phyloP scores from a whole-genome alignment of 78 protist genomes.

The Corallochytrium limacisporum region DNA sequence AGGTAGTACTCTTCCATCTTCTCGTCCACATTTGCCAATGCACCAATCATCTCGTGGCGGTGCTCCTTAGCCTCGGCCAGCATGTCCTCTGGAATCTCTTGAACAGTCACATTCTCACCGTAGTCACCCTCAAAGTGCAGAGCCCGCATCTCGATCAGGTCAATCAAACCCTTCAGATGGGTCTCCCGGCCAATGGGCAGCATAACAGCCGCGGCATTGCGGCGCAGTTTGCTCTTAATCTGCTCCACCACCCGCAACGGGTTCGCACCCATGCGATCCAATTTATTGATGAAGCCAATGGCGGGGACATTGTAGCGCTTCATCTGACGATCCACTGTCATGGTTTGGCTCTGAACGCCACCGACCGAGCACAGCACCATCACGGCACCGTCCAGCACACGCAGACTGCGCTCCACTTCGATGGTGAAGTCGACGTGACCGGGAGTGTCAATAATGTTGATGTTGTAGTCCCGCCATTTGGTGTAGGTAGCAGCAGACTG shows the following conservation, averaged over 20 bases:
- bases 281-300: conserved; percentile 77
- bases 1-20: conserved; percentile 39
- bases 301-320: conserved; percentile 83
- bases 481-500: conserved; percentile 86
- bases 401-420: conserved; percentile 83
- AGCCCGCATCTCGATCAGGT: conserved; percentile 51
- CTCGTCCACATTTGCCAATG: conserved; percentile 53
- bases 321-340: conserved; percentile 86
- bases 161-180: conserved; percentile 63
- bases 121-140: conserved; percentile 36
- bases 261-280: conserved; percentile 79
- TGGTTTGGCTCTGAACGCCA: conserved; percentile 83
- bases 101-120: conserved; percentile 13
- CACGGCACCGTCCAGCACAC: conserved; percentile 86
- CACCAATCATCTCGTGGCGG: conserved; percentile 26
- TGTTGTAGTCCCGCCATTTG: conserved; percentile 64
- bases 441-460: conserved; percentile 96
- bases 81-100: conserved; percentile 25
- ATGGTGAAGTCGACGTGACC: conserved; percentile 94
- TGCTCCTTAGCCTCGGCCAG: neutral
- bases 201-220: conserved; percentile 69
- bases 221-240: conserved; percentile 49
- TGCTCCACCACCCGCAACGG: conserved; percentile 35
- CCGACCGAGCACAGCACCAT: conserved; percentile 80
- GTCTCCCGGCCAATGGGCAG: conserved; percentile 60